phyloP scores from a whole-genome alignment of 2,329 filamentous ascomycete species.

The Emmonsiellopsis sp. region DNA sequence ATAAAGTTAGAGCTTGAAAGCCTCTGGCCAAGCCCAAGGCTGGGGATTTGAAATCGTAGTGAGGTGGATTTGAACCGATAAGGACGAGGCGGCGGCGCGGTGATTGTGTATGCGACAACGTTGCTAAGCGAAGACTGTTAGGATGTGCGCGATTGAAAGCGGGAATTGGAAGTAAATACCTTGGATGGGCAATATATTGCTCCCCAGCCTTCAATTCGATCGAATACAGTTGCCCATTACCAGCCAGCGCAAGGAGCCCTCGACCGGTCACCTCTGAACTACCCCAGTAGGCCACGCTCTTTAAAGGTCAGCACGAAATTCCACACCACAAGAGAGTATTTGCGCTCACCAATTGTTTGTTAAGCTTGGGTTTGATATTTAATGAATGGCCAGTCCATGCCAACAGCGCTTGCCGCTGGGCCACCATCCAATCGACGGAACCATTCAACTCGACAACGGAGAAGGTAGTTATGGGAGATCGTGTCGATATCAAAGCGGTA shows the following conservation, averaged over 20 bases:
- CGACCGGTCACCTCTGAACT: slow-evolving; percentile 80
- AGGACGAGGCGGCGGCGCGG: slow-evolving; percentile 63
- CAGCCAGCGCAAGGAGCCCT: slow-evolving; percentile 74
- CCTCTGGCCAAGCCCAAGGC: slow-evolving; percentile 51
- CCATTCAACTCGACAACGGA: slow-evolving; percentile 84
- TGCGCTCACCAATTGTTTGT: slow-evolving; percentile 53
- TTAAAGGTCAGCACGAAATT: slow-evolving; percentile 28
- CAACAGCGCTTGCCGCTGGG: slow-evolving; percentile 78
- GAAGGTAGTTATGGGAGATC: slow-evolving; percentile 77
- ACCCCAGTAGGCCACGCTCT: slow-evolving; percentile 79
- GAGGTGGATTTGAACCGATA: slow-evolving; percentile 77
- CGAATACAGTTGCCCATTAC: slow-evolving; percentile 83
- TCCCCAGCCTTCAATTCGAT: slow-evolving; percentile 73
- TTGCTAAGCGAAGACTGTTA: slow-evolving; percentile 45
- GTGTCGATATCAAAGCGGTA: slow-evolving; percentile 80
- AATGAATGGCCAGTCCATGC: slow-evolving; percentile 94
- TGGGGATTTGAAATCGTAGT: slow-evolving; percentile 69
- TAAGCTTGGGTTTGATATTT: slow-evolving; percentile 64
- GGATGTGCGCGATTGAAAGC: background rate
- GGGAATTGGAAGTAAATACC: slow-evolving; percentile 27
- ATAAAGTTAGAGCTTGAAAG: slow-evolving; percentile 67
- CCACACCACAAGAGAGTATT: background rate
- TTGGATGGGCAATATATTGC: slow-evolving; percentile 82
- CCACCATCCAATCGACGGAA: slow-evolving; percentile 88
- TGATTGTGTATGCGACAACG: slow-evolving; percentile 80